Conservation (phyloP, 148 eudicot genomes). For the Drosera capensis region DNA sequence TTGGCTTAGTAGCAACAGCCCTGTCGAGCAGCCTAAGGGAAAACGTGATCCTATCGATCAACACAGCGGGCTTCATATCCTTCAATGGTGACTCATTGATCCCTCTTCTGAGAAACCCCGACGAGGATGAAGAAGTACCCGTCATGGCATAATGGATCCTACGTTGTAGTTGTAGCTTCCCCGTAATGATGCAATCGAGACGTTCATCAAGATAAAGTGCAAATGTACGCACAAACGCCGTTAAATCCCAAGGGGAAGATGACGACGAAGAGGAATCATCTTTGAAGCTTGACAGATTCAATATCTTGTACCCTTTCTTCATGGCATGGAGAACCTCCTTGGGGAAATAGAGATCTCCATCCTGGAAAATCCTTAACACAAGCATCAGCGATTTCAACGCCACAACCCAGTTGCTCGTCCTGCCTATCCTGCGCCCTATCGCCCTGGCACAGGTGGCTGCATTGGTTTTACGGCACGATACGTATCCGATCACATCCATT, state of each 20-base stretch:
- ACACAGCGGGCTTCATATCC: constrained; percentile 74
- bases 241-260: constrained; percentile 77
- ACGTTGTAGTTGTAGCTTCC: constrained; percentile 67
- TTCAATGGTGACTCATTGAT: constrained; percentile 18
- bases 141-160: too few relatives aligned
- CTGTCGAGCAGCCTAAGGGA: constrained; percentile 78
- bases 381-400: constrained; percentile 65
- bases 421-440: constrained; percentile 59
- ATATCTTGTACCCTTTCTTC: constrained; percentile 69
- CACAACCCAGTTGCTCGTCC: constrained; percentile 76
- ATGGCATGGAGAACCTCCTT: constrained; percentile 72
- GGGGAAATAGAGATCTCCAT: constrained; percentile 90
- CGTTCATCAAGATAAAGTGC: constrained; percentile 78
- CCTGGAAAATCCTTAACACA: constrained; percentile 64
- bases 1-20: constrained; percentile 67
- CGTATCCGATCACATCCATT: constrained; percentile 23
- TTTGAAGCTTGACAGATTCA: constrained; percentile 50
- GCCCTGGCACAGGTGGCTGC: constrained; percentile 69
- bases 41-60: constrained; percentile 49
- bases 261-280: constrained; percentile 42
- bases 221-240: constrained; percentile 58
- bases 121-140: not conserved
- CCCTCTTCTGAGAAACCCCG: not conserved
- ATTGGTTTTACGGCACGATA: constrained; percentile 36
- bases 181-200: constrained; percentile 71